Conservation (phyloP, 805 yeast genomes). For the Candida pseudofarinosa region DNA sequence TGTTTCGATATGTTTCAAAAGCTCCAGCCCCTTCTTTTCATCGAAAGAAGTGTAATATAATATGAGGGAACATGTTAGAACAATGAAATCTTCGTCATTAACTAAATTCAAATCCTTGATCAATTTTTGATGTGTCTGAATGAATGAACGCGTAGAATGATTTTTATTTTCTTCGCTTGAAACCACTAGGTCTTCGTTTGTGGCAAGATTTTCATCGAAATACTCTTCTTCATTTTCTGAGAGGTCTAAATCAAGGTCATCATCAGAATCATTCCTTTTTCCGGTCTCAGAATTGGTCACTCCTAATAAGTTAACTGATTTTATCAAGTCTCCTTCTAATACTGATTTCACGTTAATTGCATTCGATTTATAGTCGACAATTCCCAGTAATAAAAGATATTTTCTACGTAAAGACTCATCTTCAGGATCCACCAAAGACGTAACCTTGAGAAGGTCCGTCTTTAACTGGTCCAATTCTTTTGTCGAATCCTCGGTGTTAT, state of each 20-base stretch:
- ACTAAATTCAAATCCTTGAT: slow-evolving; percentile 29
- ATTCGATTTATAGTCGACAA: background rate
- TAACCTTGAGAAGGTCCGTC: background rate
- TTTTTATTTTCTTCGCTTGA: background rate
- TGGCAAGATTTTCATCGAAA: slow-evolving; percentile 6
- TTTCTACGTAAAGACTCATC: background rate
- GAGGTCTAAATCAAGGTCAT: too few species aligned
- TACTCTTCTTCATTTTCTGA: slow-evolving; percentile 7
- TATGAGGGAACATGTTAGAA: slow-evolving; percentile 24
- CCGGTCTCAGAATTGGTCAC: slow-evolving; percentile 21
- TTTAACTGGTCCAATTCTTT: slow-evolving; percentile 4
- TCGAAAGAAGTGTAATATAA: slow-evolving; percentile 16
- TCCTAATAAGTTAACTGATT: slow-evolving; percentile 19
- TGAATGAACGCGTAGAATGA: background rate
- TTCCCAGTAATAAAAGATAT: background rate
- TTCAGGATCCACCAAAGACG: background rate
- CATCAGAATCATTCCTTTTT: slow-evolving; percentile 8
- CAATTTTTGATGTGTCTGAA: slow-evolving; percentile 15
- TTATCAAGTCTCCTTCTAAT: background rate
- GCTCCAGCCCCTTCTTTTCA: slow-evolving; percentile 13
- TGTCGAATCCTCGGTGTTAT: slow-evolving; percentile 9
- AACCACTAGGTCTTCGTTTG: slow-evolving; percentile 2
- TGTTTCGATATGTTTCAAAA: slow-evolving; percentile 23
- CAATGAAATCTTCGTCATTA: slow-evolving; percentile 31
- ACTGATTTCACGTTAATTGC: background rate